Evolutionary conservation across 2,329 filamentous ascomycete species (phyloP).

Genomic region (Lomentospora prolificans): DNA sequence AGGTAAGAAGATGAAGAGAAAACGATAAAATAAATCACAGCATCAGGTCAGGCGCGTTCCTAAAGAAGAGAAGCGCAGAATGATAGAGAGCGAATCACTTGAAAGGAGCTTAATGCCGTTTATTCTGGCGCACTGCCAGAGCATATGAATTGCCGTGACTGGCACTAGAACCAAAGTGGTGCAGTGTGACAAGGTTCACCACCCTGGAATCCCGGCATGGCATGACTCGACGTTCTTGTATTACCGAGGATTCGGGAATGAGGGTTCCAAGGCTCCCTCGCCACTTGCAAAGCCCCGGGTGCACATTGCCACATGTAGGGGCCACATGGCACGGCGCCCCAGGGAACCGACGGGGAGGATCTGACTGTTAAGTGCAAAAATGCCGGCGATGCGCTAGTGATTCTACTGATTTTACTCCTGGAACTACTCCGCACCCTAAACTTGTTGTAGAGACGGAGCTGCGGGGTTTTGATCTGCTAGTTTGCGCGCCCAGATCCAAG

Average conservation of each 20-base stretch:
- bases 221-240: neutral
- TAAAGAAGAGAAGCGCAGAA: neutral
- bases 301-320: too few species aligned
- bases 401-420: slow-evolving; percentile 1
- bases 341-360: too few species aligned
- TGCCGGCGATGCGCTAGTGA: neutral
- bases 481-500: neutral
- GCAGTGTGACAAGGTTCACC: neutral
- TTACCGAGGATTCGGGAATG: neutral
- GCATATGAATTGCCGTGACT: neutral
- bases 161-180: neutral
- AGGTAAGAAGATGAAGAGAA: neutral
- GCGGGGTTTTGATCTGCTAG: neutral
- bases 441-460: neutral
- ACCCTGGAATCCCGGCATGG: neutral
- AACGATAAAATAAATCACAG: neutral
- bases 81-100: neutral
- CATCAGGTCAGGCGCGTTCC: neutral
- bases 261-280: neutral
- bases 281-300: too few species aligned
- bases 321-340: too few species aligned
- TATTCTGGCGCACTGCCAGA: neutral
- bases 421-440: slow-evolving; percentile 7
- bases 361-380: neutral
- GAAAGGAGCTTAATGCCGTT: neutral